A percentile compares a stretch with the other conserved stretches of the same genome.
phyloP scores from a whole-genome alignment of 2,329 filamentous ascomycete species.

The Monilinia laxa region DNA sequence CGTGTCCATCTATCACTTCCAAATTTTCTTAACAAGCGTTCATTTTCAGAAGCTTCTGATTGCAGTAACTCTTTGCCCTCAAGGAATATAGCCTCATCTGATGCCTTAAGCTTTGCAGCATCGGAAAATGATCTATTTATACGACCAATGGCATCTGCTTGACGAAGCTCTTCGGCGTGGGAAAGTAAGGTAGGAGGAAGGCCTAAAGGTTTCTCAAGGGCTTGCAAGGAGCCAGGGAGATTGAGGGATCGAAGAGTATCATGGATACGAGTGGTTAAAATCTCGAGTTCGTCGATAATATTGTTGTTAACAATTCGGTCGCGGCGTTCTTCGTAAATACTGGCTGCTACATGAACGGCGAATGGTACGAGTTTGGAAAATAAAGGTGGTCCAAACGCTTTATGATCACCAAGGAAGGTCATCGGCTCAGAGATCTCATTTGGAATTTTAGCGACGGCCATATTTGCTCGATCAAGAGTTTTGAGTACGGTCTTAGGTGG shows the following conservation, averaged over 20 bases:
- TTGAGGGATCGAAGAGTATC: slow-evolving; percentile 79
- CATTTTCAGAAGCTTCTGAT: slow-evolving; percentile 81
- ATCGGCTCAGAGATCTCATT: slow-evolving; percentile 79
- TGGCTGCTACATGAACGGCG: slow-evolving; percentile 90
- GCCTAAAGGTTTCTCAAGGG: slow-evolving; percentile 89
- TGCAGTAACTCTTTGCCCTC: slow-evolving; percentile 78
- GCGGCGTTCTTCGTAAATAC: slow-evolving; percentile 88
- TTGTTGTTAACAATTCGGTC: slow-evolving; percentile 88
- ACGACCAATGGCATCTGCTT: slow-evolving; percentile 79
- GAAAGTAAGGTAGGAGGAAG: slow-evolving; percentile 81
- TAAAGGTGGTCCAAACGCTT: slow-evolving; percentile 78
- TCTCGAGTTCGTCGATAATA: slow-evolving; percentile 81
- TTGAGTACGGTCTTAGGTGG: slow-evolving; percentile 87
- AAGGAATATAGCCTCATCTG: slow-evolving; percentile 74
- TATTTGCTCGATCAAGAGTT: slow-evolving; percentile 79
- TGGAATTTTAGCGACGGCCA: slow-evolving; percentile 79
- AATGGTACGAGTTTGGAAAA: slow-evolving; percentile 94
- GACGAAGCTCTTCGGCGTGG: slow-evolving; percentile 90
- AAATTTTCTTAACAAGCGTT: slow-evolving; percentile 70
- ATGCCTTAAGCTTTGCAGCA: slow-evolving; percentile 82
- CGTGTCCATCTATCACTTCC: slow-evolving; percentile 86
- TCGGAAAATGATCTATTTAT: slow-evolving; percentile 81
- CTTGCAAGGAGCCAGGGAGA: slow-evolving; percentile 88
- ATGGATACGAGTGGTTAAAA: slow-evolving; percentile 75
- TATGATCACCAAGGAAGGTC: slow-evolving; percentile 74